Percentiles rank a stretch among this genome's conserved stretches.
Evolutionary conservation across 257 asterid species (phyloP).

Genomic region (Nicotiana benthamiana): DNA sequence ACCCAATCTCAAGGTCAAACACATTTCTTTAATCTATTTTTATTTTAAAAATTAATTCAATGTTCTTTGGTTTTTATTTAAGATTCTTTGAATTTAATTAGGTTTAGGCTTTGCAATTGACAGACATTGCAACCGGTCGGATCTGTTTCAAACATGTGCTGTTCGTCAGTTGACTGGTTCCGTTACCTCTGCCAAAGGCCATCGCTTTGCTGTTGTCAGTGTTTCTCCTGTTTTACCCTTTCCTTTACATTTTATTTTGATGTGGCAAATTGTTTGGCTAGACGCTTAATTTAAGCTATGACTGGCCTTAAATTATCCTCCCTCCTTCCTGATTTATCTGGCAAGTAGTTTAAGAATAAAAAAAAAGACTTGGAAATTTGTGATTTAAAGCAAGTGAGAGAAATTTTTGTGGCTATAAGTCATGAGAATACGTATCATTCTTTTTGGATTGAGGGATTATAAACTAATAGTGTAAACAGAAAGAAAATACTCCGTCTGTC

Average conservation of each 20-base stretch:
- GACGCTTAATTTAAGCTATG: too few species aligned
- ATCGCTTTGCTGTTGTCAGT: constrained; percentile 75
- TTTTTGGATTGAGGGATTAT: background rate
- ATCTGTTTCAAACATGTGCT: constrained; percentile 33
- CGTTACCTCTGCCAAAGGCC: constrained; percentile 52
- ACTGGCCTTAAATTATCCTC: too few species aligned
- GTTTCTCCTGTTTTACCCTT: background rate
- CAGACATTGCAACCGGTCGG: constrained; percentile 15
- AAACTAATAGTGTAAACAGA: background rate
- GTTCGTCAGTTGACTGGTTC: constrained; percentile 68
- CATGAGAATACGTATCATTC: too few species aligned
- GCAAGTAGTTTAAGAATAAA: too few species aligned
- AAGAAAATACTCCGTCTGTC: background rate
- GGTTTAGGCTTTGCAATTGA: constrained; percentile 33
- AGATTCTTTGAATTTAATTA: constrained; percentile 2
- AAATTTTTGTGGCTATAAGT: too few species aligned
- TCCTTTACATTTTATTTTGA: background rate
- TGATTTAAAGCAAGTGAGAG: too few species aligned
- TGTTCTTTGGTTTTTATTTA: background rate
- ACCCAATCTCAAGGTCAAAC: constrained; percentile 1
- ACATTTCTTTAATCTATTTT: background rate
- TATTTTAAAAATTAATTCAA: background rate
- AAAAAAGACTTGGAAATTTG: too few species aligned
- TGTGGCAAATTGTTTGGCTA: too few species aligned
- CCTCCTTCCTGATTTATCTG: too few species aligned